Percentiles rank a stretch among this genome's conserved stretches.
These are phyloP conservation scores for Sporothrix humicola DNA, from an alignment of 2,329 filamentous ascomycete genomes.

Conservation along the genomic window DNA sequence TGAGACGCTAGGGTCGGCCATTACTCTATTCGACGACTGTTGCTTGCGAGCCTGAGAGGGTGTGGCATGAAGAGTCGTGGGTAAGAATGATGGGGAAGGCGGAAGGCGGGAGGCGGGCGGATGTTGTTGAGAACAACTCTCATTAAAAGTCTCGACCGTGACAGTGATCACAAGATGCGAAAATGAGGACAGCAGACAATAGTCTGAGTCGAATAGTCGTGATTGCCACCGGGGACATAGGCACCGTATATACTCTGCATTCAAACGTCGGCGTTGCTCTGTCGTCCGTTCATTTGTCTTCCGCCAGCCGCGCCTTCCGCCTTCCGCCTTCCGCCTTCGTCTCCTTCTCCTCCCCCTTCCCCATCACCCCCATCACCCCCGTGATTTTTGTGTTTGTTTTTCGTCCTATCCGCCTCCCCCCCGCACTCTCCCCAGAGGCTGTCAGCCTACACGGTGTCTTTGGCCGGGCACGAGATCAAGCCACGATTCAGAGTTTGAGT, in stretches of 20 bases:
- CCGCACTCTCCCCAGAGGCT: background rate
- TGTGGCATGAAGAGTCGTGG: too few relatives aligned
- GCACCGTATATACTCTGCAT: background rate
- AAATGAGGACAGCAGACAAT: background rate
- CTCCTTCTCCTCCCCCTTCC: too few relatives aligned
- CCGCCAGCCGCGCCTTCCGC: slow-evolving; percentile 2
- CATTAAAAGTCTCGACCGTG: background rate
- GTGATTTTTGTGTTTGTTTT: too few relatives aligned
- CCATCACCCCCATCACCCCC: too few relatives aligned
- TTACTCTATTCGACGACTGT: too few relatives aligned
- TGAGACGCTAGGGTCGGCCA: background rate
- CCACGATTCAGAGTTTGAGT: background rate
- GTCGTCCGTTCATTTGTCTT: background rate
- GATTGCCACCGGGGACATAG: slow-evolving; percentile 3
- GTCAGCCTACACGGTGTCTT: background rate
- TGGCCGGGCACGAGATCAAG: background rate
- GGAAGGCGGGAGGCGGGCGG: background rate
- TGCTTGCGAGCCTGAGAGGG: too few relatives aligned
- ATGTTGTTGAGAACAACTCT: background rate
- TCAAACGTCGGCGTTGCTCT: background rate
- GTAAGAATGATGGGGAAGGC: background rate
- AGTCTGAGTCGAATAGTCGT: background rate
- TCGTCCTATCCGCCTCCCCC: background rate
- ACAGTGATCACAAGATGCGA: background rate
- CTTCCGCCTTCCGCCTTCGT: background rate